Evolutionary conservation across 2,329 filamentous ascomycete genomes (phyloP), one percentile per base, ranked within the genome.

Genomic region (Exophiala xenobiotica): DNA sequence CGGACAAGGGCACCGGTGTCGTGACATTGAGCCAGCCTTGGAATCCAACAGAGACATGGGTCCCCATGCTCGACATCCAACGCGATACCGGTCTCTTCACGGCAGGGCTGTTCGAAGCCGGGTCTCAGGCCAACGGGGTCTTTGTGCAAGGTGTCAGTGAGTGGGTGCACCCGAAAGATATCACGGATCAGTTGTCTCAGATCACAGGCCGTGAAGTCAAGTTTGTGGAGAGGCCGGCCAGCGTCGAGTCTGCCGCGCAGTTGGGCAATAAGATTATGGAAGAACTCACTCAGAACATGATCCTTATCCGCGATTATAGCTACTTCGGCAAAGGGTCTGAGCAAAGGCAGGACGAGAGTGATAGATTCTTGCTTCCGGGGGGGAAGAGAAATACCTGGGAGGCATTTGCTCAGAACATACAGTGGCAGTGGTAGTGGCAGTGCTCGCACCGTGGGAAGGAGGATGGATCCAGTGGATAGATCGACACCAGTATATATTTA

Each of bases 281-380:
- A 50, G 79, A 82, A 63, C 50, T 81, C 62, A 65, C 76, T 26
- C 74, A 82, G 64, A 82, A 79, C 53, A 74, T 79, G 64, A 65
- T 73, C 33, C 67, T 82, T 40, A 64, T 82, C 51, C 68, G 74
- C 47, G 70, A 76, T 18, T 76, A 71, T 23, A 78, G 79, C 0
- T 82, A 82, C 57, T 82, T 73, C 60, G 73, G 71, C 4, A 75
- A 76, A 7, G 74, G 59, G 4, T 18, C 57, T 8, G 57, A 61
- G 46, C 54, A 61, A 46, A 53, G 55, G 24, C 56, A 59, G 48
- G 53, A 38, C 7, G 53, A 54, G 42, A 56, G 53, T 31, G 56
- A 59, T 33, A 40, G 40, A n/a, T 59, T 45, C 46, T 45, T 59
- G 37, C 16, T 54, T 3, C 16, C 22, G 8, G 56, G 51, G n/a